A percentile compares a stretch with the other conserved stretches of the same genome.
These are phyloP conservation scores for Coemansia sp. DNA, from an alignment of 192 early-diverging fungal species.

Conservation along the genomic window DNA sequence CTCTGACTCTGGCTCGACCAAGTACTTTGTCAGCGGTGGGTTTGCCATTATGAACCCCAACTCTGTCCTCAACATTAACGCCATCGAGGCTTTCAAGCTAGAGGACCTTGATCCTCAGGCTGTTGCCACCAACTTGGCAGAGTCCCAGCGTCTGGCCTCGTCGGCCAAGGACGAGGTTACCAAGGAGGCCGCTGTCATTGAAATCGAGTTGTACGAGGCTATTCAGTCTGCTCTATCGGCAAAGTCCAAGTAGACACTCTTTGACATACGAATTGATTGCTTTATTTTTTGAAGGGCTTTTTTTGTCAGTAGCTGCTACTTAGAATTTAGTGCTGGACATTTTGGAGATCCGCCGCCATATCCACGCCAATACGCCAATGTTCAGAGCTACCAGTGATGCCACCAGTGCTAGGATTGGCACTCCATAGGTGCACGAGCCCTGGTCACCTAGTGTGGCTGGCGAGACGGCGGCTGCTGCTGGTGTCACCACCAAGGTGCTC, in stretches of 20 bases:
- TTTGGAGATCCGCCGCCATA: slow-evolving; percentile 2
- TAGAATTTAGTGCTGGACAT: not conserved
- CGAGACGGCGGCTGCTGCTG: not conserved
- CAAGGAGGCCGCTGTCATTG: slow-evolving; percentile 78
- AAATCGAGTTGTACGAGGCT: slow-evolving; percentile 87
- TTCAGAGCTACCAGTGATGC: slow-evolving; percentile 2
- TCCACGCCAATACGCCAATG: not conserved
- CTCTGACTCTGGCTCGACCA: slow-evolving; percentile 64
- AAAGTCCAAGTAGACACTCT: slow-evolving; percentile 30
- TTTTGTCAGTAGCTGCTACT: not conserved
- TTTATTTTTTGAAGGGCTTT: not conserved
- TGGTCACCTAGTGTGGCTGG: not conserved
- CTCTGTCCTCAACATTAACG: slow-evolving; percentile 95
- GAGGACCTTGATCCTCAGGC: slow-evolving; percentile 83
- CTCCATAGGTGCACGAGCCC: not conserved
- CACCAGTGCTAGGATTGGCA: not conserved
- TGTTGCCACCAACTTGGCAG: slow-evolving; percentile 71
- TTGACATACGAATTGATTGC: not conserved
- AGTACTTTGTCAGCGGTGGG: slow-evolving; percentile 95
- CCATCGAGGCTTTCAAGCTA: slow-evolving; percentile 87
- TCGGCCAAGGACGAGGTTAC: slow-evolving; percentile 70
- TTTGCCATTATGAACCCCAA: slow-evolving; percentile 97
- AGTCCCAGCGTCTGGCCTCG: slow-evolving; percentile 70
- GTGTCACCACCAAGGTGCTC: not conserved
- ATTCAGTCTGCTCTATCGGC: slow-evolving; percentile 66